Base-by-base conservation (phyloP, 2,329 filamentous ascomycete genomes). In the Nemania sp. region DNA sequence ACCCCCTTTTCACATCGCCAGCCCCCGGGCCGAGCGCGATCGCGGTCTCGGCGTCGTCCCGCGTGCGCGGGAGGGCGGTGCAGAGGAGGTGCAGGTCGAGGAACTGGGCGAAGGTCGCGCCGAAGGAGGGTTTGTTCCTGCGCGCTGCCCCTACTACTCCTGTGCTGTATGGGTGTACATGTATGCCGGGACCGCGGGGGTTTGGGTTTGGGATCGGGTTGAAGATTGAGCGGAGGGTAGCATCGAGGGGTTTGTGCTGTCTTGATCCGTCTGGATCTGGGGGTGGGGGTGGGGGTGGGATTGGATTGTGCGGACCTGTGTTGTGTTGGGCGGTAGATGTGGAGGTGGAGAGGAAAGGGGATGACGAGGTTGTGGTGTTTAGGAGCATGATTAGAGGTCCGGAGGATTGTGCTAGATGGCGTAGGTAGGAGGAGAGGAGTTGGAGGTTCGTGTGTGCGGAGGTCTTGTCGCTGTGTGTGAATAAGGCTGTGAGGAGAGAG, bases 81-180 rank as follows among this genome's bases (percentile, higher is more conserved):
- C 84, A 83, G 2, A 90, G 78, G 5, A 90, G 70, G 67, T 89
- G 87, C 20, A 89, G 59, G 53, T 88, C 83, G 0, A 88, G 78
- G 49, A 89, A 80, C 75, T 87, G 84, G 5, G 82, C 73, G 69
- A 90, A 90, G 4, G 86, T 81, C 15, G 82, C 78, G 5, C 88
- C 88, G 62, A 88, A 88, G 18, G 81, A 81, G 5, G 86, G 85
- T 67, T 84, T 87, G 68, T 79, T 83, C 51, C 78, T 74, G 38
- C 54, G 72, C 45, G 72, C 62, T 20, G 52, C 72, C n/a, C n/a
- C n/a, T 58, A 69, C 5, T 24, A 15, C 5, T 27, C 22, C 5
- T 27, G 10, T 67, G 10, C 54, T 43, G 68, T 74, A 72, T 0
- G 53, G 22, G 41, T 58, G 8, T 10, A 26, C 43, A 13, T 60